phyloP scores from a whole-genome alignment of 257 asterid species.

The Mentha longifolia region DNA sequence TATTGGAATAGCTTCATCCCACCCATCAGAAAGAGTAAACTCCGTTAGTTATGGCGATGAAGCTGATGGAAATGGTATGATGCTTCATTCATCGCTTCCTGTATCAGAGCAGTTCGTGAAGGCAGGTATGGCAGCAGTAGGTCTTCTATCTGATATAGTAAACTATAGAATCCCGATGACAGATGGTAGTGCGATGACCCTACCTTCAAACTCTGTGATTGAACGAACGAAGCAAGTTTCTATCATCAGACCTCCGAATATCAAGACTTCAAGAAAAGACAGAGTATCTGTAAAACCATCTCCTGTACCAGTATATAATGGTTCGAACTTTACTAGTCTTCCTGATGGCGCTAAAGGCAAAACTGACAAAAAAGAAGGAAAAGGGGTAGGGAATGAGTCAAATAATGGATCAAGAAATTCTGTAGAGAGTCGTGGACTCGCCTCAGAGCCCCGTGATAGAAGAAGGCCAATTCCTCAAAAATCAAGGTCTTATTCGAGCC shows the following conservation, averaged over 20 bases:
- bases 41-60: conserved; percentile 53
- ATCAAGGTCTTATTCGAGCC: conserved; percentile 51
- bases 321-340: conserved; percentile 36
- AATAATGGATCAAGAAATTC: conserved; percentile 36
- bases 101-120: conserved; percentile 75
- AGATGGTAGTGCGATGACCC: conserved; percentile 54
- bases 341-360: conserved; percentile 40
- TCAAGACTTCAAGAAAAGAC: conserved; percentile 48
- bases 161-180: conserved; percentile 64
- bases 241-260: conserved; percentile 43
- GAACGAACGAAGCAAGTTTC: conserved; percentile 56
- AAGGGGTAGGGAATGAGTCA: conserved; percentile 38
- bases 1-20: conserved; percentile 40
- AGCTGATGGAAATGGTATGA: conserved; percentile 34
- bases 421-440: conserved; percentile 39
- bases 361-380: conserved; percentile 48
- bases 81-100: conserved; percentile 56
- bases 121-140: conserved; percentile 90
- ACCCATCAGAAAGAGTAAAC: conserved; percentile 35
- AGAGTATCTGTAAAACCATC: conserved; percentile 48
- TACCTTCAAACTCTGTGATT: conserved; percentile 49
- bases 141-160: conserved; percentile 80
- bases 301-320: conserved; percentile 29
- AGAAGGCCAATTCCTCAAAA: conserved; percentile 56
- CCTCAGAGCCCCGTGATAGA: conserved; percentile 44